Evolutionary conservation across 75 land plant species (phyloP), one percentile per base, ranked within the genome.

Genomic region (Pinus taeda): DNA sequence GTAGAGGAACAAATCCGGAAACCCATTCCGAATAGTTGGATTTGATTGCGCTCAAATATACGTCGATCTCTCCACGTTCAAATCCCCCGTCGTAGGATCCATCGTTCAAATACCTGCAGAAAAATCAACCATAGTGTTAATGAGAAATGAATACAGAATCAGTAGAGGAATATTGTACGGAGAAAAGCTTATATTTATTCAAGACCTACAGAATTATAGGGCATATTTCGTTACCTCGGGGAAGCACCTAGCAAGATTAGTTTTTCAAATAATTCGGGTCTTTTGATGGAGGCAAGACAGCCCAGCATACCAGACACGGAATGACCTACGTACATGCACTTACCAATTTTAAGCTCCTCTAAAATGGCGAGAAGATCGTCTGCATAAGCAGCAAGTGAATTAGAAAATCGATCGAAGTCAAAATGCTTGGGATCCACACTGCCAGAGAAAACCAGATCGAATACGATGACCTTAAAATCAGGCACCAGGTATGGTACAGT

Each of bases 271-370:
- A 95, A 79, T 56, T 95, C 88, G 0, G 95, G 98, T 57, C 98
- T 77, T 39, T 87, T 77, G 70, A 91, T 83, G 66, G 98, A 90
- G 15, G 98, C 95, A 36, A 95, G 76, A 74, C 84, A 90, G 26
- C 95, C 98, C 53, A 92, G 76, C 77, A 92, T 83, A 33, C 85
- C 91, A 11, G 96, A 89, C 21, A 95, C 89, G 0, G 98, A 95
- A 60, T 95, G 98, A 57, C 98, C 98, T 39, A 95, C 90, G 75
- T 82, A 89, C 57, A 95, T 78, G 81, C 95, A 95, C n/a, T 84
- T 75, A 1, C 58, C 29, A 59, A 93, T 66, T 14, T 77, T 72
- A 56, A 89, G 55, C 67, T 87, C 86, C 18, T 89, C 87, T 37
- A 86, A 13, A 26, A 92, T 76, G 13, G 73, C n/a, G 24, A 92